Evolutionary conservation across 345 rosid species (phyloP), one percentile per base, ranked within the genome.

Genomic region (Eucalyptus coolabah): DNA sequence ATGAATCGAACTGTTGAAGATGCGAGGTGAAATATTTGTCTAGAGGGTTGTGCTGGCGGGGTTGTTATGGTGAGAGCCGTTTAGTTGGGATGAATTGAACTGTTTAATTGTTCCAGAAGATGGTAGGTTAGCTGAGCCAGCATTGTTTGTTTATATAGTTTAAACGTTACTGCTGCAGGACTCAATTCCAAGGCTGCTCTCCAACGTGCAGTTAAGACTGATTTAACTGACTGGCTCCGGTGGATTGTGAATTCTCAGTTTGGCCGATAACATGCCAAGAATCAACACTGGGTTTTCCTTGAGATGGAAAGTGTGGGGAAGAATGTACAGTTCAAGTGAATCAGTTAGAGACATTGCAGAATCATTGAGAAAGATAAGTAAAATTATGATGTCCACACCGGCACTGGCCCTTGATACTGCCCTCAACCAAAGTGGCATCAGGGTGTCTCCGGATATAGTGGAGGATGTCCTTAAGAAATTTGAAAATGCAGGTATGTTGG

Each of bases 401-500:
- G 89, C 92, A 11, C 69, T 85, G 12, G 94, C 95, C 47, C 97
- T 97, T 80, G 94, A 96, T 49, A 91, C 99, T n/a, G 96, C 94
- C 65, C 94, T 97, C 53, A 93, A 94, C 88, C 98, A 97, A 93
- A 92, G 93, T 56, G 96, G 98, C 37, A 47, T 95, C 50, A 91
- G 93, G 89, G 93, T 93, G 45, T 92, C 97, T 28, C 91, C 90
- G 0, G 96, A 95, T 90, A 92, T 94, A 42, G 99, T 92, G 13
- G 99, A 96, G 91, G 90, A 92, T 88, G 95, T 97, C 51, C 95
- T 97, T 26, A 93, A 92, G 67, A 93, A 93, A 88, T 96, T 95
- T 45, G 93, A 92, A 92, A 96, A 97, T 92, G 98, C 99, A n/a
- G 99, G 99, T 87, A 92, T 95, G 93, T 87, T 94, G 82, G 98